phyloP scores from a whole-genome alignment of 352 stramenopile species.

The Elongisporangium prolatum region DNA sequence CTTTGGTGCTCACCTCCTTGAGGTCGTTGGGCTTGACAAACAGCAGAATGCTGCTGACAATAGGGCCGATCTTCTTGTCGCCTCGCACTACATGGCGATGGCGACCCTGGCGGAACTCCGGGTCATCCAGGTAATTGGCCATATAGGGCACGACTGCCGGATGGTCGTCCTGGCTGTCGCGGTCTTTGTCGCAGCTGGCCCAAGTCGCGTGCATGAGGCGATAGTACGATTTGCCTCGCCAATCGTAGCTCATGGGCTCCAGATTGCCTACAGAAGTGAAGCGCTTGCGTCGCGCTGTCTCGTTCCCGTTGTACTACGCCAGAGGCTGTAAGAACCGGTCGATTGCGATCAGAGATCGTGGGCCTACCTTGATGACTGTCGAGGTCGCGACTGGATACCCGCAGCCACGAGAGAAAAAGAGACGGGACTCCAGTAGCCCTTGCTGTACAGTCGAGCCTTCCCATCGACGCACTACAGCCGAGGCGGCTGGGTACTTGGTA shows the following conservation, averaged over 20 bases:
- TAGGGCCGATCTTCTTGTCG: slow-evolving; percentile 87
- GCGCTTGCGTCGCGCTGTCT: slow-evolving; percentile 47
- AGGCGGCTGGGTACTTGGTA: slow-evolving; percentile 72
- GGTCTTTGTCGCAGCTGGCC: slow-evolving; percentile 61
- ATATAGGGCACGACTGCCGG: slow-evolving; percentile 44
- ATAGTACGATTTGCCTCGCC: slow-evolving; percentile 85
- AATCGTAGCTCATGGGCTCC: slow-evolving; percentile 70
- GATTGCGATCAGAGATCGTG: not conserved
- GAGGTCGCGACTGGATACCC: slow-evolving; percentile 79
- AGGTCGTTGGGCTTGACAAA: slow-evolving; percentile 95
- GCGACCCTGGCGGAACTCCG: slow-evolving; percentile 74
- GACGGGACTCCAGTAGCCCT: slow-evolving; percentile 55
- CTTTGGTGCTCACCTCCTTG: slow-evolving; percentile 62
- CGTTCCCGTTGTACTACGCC: slow-evolving; percentile 76
- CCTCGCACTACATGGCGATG: slow-evolving; percentile 79
- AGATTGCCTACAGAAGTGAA: slow-evolving; percentile 53
- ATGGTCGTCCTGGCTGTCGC: slow-evolving; percentile 74
- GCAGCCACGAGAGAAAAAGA: slow-evolving; percentile 83
- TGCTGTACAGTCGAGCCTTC: slow-evolving; percentile 60
- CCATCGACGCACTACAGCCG: slow-evolving; percentile 75
- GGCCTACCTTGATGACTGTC: slow-evolving; percentile 70
- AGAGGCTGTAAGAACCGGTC: not conserved
- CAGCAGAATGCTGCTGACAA: slow-evolving; percentile 93
- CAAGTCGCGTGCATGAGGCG: slow-evolving; percentile 77
- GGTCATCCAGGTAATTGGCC: slow-evolving; percentile 82